Percentiles rank a stretch among this genome's conserved stretches.
Evolutionary conservation across 2,329 filamentous ascomycete genomes (phyloP).

Genomic region (Xylaria digitata): DNA sequence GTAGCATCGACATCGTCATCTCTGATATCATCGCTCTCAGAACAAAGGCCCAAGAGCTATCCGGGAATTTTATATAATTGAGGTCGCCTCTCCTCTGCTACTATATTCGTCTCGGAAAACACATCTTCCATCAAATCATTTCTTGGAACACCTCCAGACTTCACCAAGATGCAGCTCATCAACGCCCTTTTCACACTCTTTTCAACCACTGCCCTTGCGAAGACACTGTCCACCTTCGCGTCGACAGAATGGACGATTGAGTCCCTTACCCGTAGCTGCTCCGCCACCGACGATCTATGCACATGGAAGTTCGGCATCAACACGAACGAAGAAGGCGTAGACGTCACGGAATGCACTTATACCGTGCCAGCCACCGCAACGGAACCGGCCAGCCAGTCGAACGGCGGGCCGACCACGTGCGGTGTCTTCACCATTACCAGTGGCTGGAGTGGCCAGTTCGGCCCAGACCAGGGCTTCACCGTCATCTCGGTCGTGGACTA

Average conservation of each 20-base stretch:
- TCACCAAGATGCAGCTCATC: slow-evolving; percentile 50
- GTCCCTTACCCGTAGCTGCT: slow-evolving; percentile 54
- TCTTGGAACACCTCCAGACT: not conserved
- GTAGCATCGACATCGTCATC: slow-evolving; percentile 19
- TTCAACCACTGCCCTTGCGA: slow-evolving; percentile 39
- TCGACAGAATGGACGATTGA: slow-evolving; percentile 55
- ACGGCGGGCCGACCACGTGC: slow-evolving; percentile 54
- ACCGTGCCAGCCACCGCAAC: slow-evolving; percentile 47
- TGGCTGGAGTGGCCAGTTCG: slow-evolving; percentile 68
- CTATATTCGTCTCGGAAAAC: not conserved
- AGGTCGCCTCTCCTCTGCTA: not conserved
- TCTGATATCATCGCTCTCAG: not conserved
- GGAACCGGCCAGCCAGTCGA: slow-evolving; percentile 50
- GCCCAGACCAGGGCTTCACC: slow-evolving; percentile 63
- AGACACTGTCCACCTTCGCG: slow-evolving; percentile 42
- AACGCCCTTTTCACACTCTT: slow-evolving; percentile 44
- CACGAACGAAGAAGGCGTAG: slow-evolving; percentile 48
- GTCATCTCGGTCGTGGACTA: slow-evolving; percentile 63
- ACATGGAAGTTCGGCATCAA: slow-evolving; percentile 57
- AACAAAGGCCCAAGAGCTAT: slow-evolving; percentile 8
- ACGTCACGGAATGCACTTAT: slow-evolving; percentile 54
- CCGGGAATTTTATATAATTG: slow-evolving; percentile 10
- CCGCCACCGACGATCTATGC: slow-evolving; percentile 52
- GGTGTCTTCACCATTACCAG: slow-evolving; percentile 64
- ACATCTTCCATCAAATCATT: not conserved